These are phyloP conservation scores for Boletus coccyginus DNA, from an alignment of 768 basidiomycete species.

Conservation along the genomic window DNA sequence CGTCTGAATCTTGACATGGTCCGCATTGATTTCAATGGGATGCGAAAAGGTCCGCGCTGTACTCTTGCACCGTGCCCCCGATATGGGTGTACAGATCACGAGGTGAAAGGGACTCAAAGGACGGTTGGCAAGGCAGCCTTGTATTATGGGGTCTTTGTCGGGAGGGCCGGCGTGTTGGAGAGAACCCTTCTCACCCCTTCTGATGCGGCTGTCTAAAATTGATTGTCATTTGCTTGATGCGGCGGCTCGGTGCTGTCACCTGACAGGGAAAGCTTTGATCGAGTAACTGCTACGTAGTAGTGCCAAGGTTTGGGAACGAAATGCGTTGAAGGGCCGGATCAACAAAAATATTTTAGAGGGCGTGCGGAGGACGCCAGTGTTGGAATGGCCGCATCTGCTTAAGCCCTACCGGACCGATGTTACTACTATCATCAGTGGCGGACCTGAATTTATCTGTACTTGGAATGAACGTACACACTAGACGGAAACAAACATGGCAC, in stretches of 20 bases:
- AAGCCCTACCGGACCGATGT: neutral
- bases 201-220: neutral
- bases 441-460: slow-evolving; percentile 29
- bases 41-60: neutral
- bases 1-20: neutral
- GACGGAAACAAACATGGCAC: slow-evolving; percentile 3
- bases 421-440: slow-evolving; percentile 1
- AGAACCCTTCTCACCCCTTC: neutral
- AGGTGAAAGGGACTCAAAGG: neutral
- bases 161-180: neutral
- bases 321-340: neutral
- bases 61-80: too few relatives aligned
- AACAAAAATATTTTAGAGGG: neutral
- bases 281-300: neutral
- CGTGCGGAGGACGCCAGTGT: neutral
- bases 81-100: slow-evolving; percentile 5
- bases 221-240: neutral
- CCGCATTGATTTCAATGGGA: neutral
- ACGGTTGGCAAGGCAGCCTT: neutral
- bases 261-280: neutral
- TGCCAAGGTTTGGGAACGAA: neutral
- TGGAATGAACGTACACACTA: slow-evolving; percentile 13
- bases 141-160: neutral
- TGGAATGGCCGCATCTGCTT: neutral
- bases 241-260: neutral